A percentile compares a stretch with the other conserved stretches of the same genome.
Conservation (phyloP, 257 asterid species). For the Scutellaria barbata region DNA sequence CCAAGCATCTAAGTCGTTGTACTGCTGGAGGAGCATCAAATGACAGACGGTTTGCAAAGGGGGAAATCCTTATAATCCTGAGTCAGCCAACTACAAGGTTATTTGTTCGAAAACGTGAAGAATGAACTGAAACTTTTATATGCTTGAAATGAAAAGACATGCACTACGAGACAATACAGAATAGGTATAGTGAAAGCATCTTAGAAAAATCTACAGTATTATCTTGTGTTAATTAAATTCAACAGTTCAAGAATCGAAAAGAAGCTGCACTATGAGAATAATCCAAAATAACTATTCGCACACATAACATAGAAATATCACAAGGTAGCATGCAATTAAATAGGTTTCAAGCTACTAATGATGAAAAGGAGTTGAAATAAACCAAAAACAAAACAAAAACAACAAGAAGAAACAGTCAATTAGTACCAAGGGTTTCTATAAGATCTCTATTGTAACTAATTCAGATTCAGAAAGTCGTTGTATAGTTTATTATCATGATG, state of each 20-base stretch:
- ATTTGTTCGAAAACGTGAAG: conserved; percentile 29
- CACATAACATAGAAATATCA: conserved; percentile 9
- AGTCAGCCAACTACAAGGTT: conserved; percentile 21
- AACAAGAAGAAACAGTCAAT: conserved; percentile 1
- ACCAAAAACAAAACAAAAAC: neutral
- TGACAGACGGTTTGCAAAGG: conserved; percentile 92
- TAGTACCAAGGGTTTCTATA: conserved; percentile 13
- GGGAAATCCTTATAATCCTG: conserved; percentile 94
- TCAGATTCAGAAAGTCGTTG: conserved; percentile 6
- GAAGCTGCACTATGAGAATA: conserved; percentile 17
- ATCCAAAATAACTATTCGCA: conserved; percentile 13
- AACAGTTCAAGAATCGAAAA: conserved; percentile 9
- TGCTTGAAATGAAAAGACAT: conserved; percentile 9
- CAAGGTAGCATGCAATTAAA: conserved; percentile 17
- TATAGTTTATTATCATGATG: conserved; percentile 10
- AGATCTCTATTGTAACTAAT: conserved; percentile 16
- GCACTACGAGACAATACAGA: conserved; percentile 1
- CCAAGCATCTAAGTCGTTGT: conserved; percentile 91
- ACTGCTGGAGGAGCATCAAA: conserved; percentile 89
- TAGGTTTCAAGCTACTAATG: conserved; percentile 1
- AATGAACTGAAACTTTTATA: conserved; percentile 21
- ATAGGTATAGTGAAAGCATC: conserved; percentile 1
- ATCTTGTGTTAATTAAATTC: neutral
- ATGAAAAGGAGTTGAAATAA: neutral
- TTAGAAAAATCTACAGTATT: conserved; percentile 14